Evolutionary conservation across 371 early-diverging fungal species (phyloP), one percentile per base, ranked within the genome.

Genomic region (Rhizomucor pusillus): DNA sequence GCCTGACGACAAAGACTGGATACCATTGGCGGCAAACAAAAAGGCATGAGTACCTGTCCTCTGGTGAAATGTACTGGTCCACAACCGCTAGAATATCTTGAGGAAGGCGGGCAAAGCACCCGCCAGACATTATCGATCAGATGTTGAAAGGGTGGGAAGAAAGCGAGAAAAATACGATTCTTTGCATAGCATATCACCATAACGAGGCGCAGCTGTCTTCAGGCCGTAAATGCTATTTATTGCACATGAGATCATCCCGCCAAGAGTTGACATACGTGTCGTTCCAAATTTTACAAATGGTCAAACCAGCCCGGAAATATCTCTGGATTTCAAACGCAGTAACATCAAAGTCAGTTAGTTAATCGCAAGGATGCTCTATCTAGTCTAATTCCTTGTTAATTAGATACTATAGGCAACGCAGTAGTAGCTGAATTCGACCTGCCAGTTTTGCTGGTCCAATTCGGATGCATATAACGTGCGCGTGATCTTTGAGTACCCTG

Each of bases 241-340:
- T n/a, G n/a, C n/a, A n/a, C n/a, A n/a, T n/a, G n/a, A n/a, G n/a
- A n/a, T n/a, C n/a, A n/a, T n/a, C n/a, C n/a, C n/a, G n/a, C n/a
- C n/a, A n/a, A n/a, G n/a, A n/a, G n/a, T n/a, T n/a, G n/a, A n/a
- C n/a, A n/a, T n/a, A n/a, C n/a, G n/a, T n/a, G n/a, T n/a, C n/a
- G n/a, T n/a, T n/a, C n/a, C n/a, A n/a, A n/a, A n/a, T n/a, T n/a
- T n/a, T n/a, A n/a, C n/a, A n/a, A n/a, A n/a, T n/a, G n/a, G n/a
- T n/a, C n/a, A n/a, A n/a, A n/a, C n/a, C n/a, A n/a, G n/a, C n/a
- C n/a, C 7, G n/a, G 29, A 5, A 7, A 29, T 29, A 29, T 29
- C 29, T 29, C 7, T 66, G 70, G 43, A 72, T 70, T 44, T 76
- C 76, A 56, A 76, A 76, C 16, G 73, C 69, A 39, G 70, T 71